A percentile compares a stretch with the other conserved stretches of the same genome.
phyloP scores from a whole-genome alignment of 768 basidiomycete genomes.

The Pleurotus platypus region DNA sequence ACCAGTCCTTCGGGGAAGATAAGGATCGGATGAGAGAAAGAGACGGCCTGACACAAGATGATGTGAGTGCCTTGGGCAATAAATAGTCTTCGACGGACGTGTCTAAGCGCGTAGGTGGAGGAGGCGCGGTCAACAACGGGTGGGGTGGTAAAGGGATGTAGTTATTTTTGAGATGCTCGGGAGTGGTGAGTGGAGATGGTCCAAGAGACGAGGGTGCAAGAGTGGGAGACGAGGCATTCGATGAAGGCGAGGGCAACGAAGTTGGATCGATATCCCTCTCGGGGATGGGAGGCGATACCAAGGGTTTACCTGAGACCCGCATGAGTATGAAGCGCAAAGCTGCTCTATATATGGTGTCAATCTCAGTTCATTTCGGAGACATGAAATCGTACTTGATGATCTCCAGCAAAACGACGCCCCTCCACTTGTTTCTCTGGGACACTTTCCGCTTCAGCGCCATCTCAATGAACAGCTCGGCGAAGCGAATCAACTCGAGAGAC shows the following conservation, averaged over 20 bases:
- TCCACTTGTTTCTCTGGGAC: conserved; percentile 66
- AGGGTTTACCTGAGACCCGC: conserved; percentile 69
- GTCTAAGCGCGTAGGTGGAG: conserved; percentile 48
- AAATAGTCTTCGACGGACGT: conserved; percentile 75
- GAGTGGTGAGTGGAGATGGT: conserved; percentile 57
- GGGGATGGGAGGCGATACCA: conserved; percentile 76
- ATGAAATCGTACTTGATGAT: conserved; percentile 68
- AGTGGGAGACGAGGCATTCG: conserved; percentile 55
- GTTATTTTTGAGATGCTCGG: conserved; percentile 82
- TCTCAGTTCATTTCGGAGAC: conserved; percentile 3
- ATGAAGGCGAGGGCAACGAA: conserved; percentile 46
- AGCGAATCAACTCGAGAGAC: conserved; percentile 70
- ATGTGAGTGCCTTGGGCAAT: conserved; percentile 75
- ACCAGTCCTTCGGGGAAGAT: conserved; percentile 66
- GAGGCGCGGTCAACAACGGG: conserved; percentile 46
- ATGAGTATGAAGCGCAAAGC: conserved; percentile 71
- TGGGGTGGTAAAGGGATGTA: conserved; percentile 64
- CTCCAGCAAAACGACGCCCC: conserved; percentile 75
- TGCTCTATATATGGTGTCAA: conserved; percentile 45
- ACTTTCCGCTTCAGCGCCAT: conserved; percentile 80
- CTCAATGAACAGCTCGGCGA: conserved; percentile 82
- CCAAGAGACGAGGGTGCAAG: conserved; percentile 55
- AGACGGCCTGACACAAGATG: conserved; percentile 69
- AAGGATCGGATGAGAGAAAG: conserved; percentile 61
- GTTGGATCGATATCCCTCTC: conserved; percentile 86